phyloP scores from a whole-genome alignment of 495 filamentous ascomycete genomes.

The Aspergillus kassunensis region DNA sequence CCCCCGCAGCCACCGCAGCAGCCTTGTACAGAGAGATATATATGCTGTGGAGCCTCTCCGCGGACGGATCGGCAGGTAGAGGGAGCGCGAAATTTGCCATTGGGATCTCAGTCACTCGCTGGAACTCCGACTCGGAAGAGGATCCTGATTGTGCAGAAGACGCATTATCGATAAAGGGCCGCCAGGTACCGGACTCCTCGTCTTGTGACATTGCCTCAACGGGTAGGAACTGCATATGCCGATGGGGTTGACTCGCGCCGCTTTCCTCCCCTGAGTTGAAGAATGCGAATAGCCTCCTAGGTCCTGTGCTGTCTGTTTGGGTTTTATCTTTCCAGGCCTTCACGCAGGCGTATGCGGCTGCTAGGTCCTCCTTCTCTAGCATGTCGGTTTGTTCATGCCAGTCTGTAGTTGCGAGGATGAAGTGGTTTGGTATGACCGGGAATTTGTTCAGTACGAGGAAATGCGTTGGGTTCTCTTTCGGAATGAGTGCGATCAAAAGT shows the following conservation, averaged over 20 bases:
- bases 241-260: slow-evolving; percentile 76
- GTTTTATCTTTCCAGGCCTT: slow-evolving; percentile 49
- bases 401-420: slow-evolving; percentile 67
- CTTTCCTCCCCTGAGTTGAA: slow-evolving; percentile 77
- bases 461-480: slow-evolving; percentile 50
- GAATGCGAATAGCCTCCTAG: slow-evolving; percentile 63
- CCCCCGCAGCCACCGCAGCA: slow-evolving; percentile 39
- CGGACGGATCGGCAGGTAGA: slow-evolving; percentile 36
- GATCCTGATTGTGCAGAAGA: slow-evolving; percentile 20
- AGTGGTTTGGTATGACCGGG: slow-evolving; percentile 74
- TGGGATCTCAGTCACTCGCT: slow-evolving; percentile 37
- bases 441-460: slow-evolving; percentile 77
- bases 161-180: slow-evolving; percentile 53
- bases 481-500: slow-evolving; percentile 58
- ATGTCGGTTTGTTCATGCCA: slow-evolving; percentile 67
- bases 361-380: slow-evolving; percentile 62
- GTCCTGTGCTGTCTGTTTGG: slow-evolving; percentile 12
- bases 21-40: slow-evolving; percentile 54
- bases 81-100: slow-evolving; percentile 49
- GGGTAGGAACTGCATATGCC: slow-evolving; percentile 75
- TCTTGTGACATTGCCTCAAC: slow-evolving; percentile 62
- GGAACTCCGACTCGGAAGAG: slow-evolving; percentile 16
- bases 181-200: slow-evolving; percentile 37
- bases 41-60: slow-evolving; percentile 37
- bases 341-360: slow-evolving; percentile 61